phyloP scores from a whole-genome alignment of 2,329 filamentous ascomycete species.

The Dactylellina cionopaga region DNA sequence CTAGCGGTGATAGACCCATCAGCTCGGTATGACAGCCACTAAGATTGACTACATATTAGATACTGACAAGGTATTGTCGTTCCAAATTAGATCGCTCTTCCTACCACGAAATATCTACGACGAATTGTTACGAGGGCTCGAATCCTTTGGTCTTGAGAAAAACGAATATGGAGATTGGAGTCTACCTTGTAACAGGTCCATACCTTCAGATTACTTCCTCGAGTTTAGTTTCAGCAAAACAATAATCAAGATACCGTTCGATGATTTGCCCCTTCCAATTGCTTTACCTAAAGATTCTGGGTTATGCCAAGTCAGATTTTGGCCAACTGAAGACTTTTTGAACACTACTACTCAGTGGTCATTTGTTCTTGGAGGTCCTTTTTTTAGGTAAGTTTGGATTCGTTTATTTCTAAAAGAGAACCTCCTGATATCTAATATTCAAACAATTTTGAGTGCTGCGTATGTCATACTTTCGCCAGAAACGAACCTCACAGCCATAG shows the following conservation, averaged over 20 bases:
- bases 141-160: not conserved
- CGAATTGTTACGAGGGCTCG: not conserved
- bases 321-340: not conserved
- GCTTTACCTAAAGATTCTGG: not conserved
- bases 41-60: not conserved
- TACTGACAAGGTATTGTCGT: not conserved
- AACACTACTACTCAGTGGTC: slow-evolving; percentile 4
- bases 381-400: not conserved
- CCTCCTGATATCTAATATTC: not conserved
- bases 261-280: not conserved
- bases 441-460: not conserved
- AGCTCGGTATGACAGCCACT: not conserved
- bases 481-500: not conserved
- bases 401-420: not conserved
- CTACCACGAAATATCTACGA: slow-evolving; percentile 6
- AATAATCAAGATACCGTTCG: not conserved
- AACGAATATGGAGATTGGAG: not conserved
- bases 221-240: not conserved
- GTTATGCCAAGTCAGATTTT: not conserved
- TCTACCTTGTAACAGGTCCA: not conserved
- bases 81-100: not conserved
- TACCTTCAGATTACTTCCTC: not conserved
- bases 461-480: slow-evolving; percentile 2
- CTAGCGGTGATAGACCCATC: slow-evolving; percentile 9
- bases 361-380: slow-evolving; percentile 8